Percentiles rank a stretch among this genome's conserved stretches.
Evolutionary conservation across 352 stramenopile species (phyloP).

Genomic region (Phytophthora kernoviae): DNA sequence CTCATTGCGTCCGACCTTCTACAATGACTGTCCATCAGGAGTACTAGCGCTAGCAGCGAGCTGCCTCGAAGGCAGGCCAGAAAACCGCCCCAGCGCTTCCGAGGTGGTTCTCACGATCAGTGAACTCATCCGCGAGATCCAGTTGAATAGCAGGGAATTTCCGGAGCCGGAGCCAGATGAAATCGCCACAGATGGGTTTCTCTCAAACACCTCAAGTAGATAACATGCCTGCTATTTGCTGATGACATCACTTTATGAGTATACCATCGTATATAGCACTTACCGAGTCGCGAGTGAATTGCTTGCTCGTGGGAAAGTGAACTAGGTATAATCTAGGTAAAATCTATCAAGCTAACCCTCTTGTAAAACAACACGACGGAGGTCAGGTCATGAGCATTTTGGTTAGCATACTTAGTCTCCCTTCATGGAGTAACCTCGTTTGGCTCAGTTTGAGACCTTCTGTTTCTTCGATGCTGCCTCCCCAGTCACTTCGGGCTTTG

Average conservation of each 20-base stretch:
- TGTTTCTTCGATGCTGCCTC: conserved; percentile 46
- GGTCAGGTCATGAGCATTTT: neutral
- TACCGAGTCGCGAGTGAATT: conserved; percentile 16
- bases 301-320: neutral
- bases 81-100: conserved; percentile 42
- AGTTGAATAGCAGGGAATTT: conserved; percentile 15
- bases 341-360: no score
- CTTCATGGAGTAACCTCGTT: neutral
- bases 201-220: conserved; percentile 19
- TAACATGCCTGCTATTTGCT: neutral
- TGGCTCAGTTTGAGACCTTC: conserved; percentile 30
- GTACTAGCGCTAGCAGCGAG: conserved; percentile 45
- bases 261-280: no score
- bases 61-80: conserved; percentile 50
- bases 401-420: neutral
- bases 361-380: no score
- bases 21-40: conserved; percentile 49
- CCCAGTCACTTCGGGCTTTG: conserved; percentile 22
- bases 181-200: conserved; percentile 33
- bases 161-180: conserved; percentile 30
- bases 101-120: conserved; percentile 47
- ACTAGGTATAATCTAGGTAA: no score
- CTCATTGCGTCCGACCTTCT: conserved; percentile 50
- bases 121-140: conserved; percentile 36
- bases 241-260: neutral